Evolutionary conservation across 352 stramenopile species (phyloP).

Genomic region (Thalassiosira sp.): DNA sequence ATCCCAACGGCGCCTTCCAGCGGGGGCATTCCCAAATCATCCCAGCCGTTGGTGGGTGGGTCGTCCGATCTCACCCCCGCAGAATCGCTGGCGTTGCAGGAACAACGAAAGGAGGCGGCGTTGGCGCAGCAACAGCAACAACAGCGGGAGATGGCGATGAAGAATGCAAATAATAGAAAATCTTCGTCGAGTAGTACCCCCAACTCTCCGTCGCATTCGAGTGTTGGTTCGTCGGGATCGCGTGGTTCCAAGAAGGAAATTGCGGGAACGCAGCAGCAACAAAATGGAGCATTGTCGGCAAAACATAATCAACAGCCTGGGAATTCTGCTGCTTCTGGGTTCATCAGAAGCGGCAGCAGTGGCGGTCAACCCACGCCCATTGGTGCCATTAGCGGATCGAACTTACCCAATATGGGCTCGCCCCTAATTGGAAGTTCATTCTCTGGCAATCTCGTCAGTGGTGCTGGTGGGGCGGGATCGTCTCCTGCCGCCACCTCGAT

Average conservation of each 20-base stretch:
- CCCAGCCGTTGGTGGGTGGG: constrained; percentile 19
- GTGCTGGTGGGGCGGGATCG: no score
- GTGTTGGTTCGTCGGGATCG: constrained; percentile 24
- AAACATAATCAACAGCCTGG: constrained; percentile 3
- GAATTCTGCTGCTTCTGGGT: no score
- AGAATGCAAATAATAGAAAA: constrained; percentile 19
- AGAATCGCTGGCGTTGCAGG: constrained; percentile 48
- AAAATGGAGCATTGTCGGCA: constrained; percentile 11
- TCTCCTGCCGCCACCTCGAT: no score
- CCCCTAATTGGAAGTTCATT: constrained; percentile 38
- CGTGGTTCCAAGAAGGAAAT: background rate
- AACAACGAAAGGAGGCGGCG: constrained; percentile 41
- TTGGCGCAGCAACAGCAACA: constrained; percentile 39
- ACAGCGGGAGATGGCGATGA: constrained; percentile 33
- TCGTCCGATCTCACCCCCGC: constrained; percentile 51
- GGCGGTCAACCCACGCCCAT: constrained; percentile 16
- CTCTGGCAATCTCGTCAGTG: constrained; percentile 27
- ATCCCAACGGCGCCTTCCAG: background rate
- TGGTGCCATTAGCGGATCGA: constrained; percentile 34
- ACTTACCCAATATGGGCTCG: constrained; percentile 38
- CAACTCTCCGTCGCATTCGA: constrained; percentile 42
- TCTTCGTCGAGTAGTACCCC: constrained; percentile 11
- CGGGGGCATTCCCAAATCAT: constrained; percentile 9
- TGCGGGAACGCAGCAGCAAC: background rate
- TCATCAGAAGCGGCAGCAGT: constrained; percentile 16